These are phyloP conservation scores for Davidsoniella virescens DNA, from an alignment of 2,329 filamentous ascomycete genomes.

Conservation along the genomic window DNA sequence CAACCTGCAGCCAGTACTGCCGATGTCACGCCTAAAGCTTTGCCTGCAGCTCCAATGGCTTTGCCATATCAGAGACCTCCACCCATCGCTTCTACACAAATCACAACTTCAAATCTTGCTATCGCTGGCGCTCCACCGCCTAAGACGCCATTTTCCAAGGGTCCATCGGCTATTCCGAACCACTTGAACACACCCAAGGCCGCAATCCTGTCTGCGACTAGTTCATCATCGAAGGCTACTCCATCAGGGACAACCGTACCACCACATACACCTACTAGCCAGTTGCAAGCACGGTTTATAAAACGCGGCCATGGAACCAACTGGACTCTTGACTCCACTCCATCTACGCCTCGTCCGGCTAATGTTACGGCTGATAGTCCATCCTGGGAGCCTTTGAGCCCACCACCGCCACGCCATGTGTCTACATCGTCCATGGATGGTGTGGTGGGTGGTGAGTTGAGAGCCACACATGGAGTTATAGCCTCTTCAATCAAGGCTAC, in stretches of 20 bases:
- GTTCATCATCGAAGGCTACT: neutral
- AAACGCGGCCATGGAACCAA: slow-evolving; percentile 33
- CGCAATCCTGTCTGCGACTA: neutral
- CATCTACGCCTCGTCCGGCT: slow-evolving; percentile 36
- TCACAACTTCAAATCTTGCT: neutral
- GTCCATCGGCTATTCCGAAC: slow-evolving; percentile 3
- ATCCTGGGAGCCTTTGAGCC: slow-evolving; percentile 34
- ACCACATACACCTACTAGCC: slow-evolving; percentile 7
- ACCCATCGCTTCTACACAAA: neutral
- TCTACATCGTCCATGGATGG: neutral
- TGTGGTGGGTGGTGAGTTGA: slow-evolving; percentile 20
- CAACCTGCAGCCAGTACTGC: neutral
- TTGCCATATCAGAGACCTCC: neutral
- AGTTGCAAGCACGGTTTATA: slow-evolving; percentile 15
- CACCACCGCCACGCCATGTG: slow-evolving; percentile 5
- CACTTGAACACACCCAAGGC: slow-evolving; percentile 5
- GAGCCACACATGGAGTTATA: slow-evolving; percentile 13
- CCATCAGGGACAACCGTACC: neutral
- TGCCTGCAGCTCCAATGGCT: neutral
- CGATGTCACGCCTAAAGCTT: neutral
- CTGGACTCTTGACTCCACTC: slow-evolving; percentile 41
- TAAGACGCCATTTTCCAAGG: slow-evolving; percentile 9
- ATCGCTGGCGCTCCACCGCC: slow-evolving; percentile 1
- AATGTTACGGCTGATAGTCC: slow-evolving; percentile 31
- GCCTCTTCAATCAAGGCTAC: slow-evolving; percentile 9